Evolutionary conservation across 441 rosid species (phyloP).

Genomic region (Gossypium trilobum): DNA sequence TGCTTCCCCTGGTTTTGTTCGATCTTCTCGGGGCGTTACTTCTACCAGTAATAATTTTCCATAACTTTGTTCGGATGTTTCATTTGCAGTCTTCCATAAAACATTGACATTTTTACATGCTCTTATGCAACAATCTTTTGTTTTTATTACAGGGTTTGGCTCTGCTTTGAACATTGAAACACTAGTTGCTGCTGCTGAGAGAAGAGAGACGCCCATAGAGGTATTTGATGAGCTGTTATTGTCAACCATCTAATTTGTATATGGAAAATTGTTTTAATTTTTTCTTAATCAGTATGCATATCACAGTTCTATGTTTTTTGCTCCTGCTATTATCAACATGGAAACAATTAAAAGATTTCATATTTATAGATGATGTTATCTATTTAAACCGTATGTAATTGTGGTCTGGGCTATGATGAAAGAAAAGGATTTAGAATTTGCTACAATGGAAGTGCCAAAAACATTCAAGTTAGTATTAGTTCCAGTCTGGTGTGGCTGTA

Average conservation of each 20-base stretch:
- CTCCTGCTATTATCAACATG: background rate
- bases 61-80: background rate
- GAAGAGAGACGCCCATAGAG: conserved; percentile 86
- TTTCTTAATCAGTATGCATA: background rate
- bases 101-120: background rate
- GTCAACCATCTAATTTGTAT: background rate
- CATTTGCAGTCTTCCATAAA: background rate
- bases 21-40: conserved; percentile 57
- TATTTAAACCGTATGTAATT: background rate
- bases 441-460: background rate
- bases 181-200: conserved; percentile 95
- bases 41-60: conserved; percentile 57
- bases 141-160: conserved; percentile 65
- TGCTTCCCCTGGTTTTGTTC: conserved; percentile 55
- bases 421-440: background rate
- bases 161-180: conserved; percentile 97
- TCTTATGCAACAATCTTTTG: background rate
- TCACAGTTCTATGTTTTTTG: background rate
- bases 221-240: conserved; percentile 25
- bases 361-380: background rate
- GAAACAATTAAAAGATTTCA: background rate
- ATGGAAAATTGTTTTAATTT: background rate
- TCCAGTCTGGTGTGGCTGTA: background rate
- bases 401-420: background rate
- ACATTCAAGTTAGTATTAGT: background rate